Percentiles rank a stretch among this genome's conserved stretches.
Conservation (phyloP, 2,329 filamentous ascomycete genomes). For the Stachybotrys chlorohalonatus region DNA sequence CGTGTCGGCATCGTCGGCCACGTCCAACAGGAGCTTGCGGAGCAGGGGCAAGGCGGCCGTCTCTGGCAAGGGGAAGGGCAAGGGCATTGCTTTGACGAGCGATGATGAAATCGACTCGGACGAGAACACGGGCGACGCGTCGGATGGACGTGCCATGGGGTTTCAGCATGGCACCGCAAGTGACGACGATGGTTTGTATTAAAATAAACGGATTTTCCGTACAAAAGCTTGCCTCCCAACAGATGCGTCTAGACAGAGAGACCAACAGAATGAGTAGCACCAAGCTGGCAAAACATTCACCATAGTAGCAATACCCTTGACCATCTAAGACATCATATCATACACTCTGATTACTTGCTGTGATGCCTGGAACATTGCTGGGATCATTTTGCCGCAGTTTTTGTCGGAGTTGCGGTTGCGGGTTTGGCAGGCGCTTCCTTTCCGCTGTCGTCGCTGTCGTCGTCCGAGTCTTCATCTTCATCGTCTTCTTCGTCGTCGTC, state of each 20-base stretch:
- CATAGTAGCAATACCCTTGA: background rate
- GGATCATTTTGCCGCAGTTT: slow-evolving; percentile 7
- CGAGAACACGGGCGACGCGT: slow-evolving; percentile 1
- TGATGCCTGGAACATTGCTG: background rate
- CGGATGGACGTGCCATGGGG: slow-evolving; percentile 34
- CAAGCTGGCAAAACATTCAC: no score
- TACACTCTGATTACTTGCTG: background rate
- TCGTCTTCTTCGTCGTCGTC: background rate
- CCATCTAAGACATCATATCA: background rate
- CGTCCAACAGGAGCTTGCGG: slow-evolving; percentile 15
- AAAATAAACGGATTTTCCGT: slow-evolving; percentile 5
- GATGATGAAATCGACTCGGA: slow-evolving; percentile 23
- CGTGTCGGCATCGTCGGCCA: slow-evolving; percentile 16
- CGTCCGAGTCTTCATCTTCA: slow-evolving; percentile 2
- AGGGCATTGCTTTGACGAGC: slow-evolving; percentile 20
- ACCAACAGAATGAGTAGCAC: no score
- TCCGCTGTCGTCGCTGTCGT: background rate
- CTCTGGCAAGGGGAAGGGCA: slow-evolving; percentile 25
- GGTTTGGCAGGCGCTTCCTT: background rate
- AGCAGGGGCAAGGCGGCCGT: slow-evolving; percentile 26
- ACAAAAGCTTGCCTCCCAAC: no score
- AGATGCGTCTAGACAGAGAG: no score
- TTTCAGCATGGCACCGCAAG: slow-evolving; percentile 46
- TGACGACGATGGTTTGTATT: slow-evolving; percentile 50
- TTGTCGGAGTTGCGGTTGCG: background rate